Conservation (phyloP, 2,329 filamentous ascomycete genomes). For the Aspergillus novofumigatus region DNA sequence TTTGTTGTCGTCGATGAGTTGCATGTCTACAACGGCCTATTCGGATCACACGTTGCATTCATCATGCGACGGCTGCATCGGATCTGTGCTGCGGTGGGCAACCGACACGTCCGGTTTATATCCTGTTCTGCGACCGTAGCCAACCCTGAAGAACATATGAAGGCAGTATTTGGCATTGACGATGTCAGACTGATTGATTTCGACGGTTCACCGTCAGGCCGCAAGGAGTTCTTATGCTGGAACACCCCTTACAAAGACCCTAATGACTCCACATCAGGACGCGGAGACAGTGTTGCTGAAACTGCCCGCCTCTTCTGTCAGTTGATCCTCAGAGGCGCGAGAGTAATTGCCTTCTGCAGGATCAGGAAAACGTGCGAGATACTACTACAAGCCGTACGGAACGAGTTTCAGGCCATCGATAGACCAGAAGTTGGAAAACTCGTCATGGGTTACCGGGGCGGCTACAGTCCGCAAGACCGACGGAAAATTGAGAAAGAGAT, state of each 20-base stretch:
- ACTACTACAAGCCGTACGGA: constrained; percentile 72
- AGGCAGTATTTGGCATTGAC: constrained; percentile 84
- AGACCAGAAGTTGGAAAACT: constrained; percentile 69
- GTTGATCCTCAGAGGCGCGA: constrained; percentile 78
- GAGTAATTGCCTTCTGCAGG: constrained; percentile 89
- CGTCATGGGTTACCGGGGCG: constrained; percentile 93
- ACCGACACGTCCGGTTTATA: constrained; percentile 79
- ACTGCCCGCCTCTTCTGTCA: constrained; percentile 89
- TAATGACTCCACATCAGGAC: constrained; percentile 76
- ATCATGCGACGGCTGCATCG: constrained; percentile 87
- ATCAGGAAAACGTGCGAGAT: constrained; percentile 86
- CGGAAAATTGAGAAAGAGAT: constrained; percentile 88
- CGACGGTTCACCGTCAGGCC: constrained; percentile 85
- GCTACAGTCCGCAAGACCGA: constrained; percentile 88
- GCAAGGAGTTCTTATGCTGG: constrained; percentile 96
- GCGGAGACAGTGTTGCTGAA: constrained; percentile 77
- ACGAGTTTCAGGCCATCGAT: constrained; percentile 69
- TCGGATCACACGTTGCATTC: constrained; percentile 89
- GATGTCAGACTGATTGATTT: constrained; percentile 79
- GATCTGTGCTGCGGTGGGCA: constrained; percentile 86
- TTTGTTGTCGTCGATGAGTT: constrained; percentile 90
- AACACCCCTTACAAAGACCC: constrained; percentile 95
- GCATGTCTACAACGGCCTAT: constrained; percentile 92
- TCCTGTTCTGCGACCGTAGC: constrained; percentile 96
- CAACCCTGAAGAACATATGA: constrained; percentile 88